Percentiles rank a stretch among this genome's conserved stretches.
Conservation (phyloP, 345 rosid genomes). For the Sisymbrium irio region DNA sequence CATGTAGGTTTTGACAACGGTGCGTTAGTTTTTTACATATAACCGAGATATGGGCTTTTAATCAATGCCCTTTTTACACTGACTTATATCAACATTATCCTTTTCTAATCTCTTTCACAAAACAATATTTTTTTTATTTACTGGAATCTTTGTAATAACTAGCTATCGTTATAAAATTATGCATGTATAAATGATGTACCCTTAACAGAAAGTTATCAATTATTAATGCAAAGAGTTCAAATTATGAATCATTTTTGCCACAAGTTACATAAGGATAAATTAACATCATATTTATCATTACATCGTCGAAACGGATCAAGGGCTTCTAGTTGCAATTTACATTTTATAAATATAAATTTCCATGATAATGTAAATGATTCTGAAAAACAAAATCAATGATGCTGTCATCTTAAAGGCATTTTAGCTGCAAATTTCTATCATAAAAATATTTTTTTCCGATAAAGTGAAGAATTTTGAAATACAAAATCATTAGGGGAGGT, state of each 20-base stretch:
- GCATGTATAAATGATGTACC: background rate
- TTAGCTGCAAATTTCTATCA: slow-evolving; percentile 16
- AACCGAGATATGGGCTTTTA: background rate
- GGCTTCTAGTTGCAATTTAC: slow-evolving; percentile 8
- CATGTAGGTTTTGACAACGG: background rate
- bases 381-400: slow-evolving; percentile 20
- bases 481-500: slow-evolving; percentile 32
- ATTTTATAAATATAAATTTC: background rate
- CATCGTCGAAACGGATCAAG: slow-evolving; percentile 7
- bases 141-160: background rate
- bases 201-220: background rate
- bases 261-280: background rate
- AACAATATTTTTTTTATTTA: background rate
- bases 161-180: background rate
- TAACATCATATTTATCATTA: slow-evolving; percentile 11
- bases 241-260: background rate
- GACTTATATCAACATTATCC: background rate
- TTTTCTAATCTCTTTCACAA: background rate
- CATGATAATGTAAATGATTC: slow-evolving; percentile 2
- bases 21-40: background rate
- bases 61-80: background rate
- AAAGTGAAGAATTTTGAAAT: slow-evolving; percentile 18
- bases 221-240: background rate
- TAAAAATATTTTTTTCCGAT: slow-evolving; percentile 12
- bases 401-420: slow-evolving; percentile 33